Evolutionary conservation across 176 grass and related monocot species (phyloP).

Genomic region (Paspalum notatum): DNA sequence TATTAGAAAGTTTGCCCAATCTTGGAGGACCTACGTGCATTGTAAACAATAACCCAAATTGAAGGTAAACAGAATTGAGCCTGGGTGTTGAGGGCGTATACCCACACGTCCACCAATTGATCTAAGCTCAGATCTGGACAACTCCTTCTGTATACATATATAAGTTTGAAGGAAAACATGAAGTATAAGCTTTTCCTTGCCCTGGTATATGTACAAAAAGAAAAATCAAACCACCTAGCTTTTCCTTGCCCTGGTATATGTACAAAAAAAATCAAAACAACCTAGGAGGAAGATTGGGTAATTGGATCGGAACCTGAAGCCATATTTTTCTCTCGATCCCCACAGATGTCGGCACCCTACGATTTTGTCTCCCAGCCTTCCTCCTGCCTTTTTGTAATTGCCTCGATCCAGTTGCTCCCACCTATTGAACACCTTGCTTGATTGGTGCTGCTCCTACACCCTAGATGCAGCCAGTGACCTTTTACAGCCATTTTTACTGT

Average conservation of each 20-base stretch:
- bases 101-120: not conserved
- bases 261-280: too few relatives aligned
- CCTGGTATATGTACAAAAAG: too few relatives aligned
- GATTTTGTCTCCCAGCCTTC: not conserved
- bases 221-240: too few relatives aligned
- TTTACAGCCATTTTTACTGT: not conserved
- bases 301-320: too few relatives aligned
- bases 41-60: not conserved
- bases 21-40: not conserved
- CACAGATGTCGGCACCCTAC: not conserved
- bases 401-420: not conserved
- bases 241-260: too few relatives aligned
- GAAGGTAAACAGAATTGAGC: not conserved
- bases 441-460: not conserved
- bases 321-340: not conserved
- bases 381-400: not conserved
- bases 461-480: not conserved
- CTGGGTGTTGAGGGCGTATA: not conserved
- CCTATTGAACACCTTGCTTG: not conserved
- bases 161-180: too few relatives aligned
- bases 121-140: not conserved
- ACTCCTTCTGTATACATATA: not conserved
- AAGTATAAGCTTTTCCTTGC: too few relatives aligned
- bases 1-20: not conserved
- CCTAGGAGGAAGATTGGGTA: not conserved